Conservation (phyloP, 306 rosid genomes). For the Gastrolobium bilobum region DNA sequence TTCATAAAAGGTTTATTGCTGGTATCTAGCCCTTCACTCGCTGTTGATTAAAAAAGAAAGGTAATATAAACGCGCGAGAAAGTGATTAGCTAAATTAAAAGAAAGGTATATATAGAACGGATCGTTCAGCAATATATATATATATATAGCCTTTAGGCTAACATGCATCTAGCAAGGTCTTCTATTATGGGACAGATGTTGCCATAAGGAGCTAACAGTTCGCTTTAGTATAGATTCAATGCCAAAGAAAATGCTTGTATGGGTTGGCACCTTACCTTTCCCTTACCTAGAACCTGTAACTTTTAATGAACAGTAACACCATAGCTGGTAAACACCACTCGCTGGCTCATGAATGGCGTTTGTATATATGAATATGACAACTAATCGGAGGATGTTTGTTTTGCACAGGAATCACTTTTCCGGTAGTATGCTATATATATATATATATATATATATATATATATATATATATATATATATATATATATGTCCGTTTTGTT, state of each 20-base stretch:
- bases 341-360: neutral
- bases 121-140: neutral
- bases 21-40: conserved; percentile 35
- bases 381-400: no score
- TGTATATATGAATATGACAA: neutral
- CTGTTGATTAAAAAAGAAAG: conserved; percentile 15
- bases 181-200: conserved; percentile 6
- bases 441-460: no score
- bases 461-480: no score
- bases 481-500: no score
- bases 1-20: conserved; percentile 32
- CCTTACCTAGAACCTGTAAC: neutral
- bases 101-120: neutral
- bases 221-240: neutral
- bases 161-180: neutral
- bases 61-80: neutral
- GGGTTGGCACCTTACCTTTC: conserved; percentile 33
- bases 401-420: no score
- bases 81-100: neutral
- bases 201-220: neutral
- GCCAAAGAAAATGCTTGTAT: conserved; percentile 36
- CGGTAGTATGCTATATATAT: no score
- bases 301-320: neutral
- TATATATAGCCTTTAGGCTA: neutral
- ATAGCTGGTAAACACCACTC: neutral